Evolutionary conservation across 768 basidiomycete genomes (phyloP).

Genomic region (Mycena epipterygia): DNA sequence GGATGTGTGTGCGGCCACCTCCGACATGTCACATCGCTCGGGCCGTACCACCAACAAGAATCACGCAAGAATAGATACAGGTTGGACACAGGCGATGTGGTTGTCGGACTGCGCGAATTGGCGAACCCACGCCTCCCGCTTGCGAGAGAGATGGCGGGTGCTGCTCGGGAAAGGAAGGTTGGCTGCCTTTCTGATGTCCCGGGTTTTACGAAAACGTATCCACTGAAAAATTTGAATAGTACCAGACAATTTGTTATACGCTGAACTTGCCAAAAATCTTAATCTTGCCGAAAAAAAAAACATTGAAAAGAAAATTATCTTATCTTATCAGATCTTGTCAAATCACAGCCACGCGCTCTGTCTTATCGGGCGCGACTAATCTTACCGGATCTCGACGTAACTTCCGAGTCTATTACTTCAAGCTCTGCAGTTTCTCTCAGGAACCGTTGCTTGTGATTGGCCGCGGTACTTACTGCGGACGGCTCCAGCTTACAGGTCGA

Average conservation of each 20-base stretch:
- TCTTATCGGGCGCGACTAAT: background rate
- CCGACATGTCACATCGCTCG: too few relatives aligned
- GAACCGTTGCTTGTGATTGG: too few relatives aligned
- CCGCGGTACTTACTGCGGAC: too few relatives aligned
- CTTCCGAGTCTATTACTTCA: too few relatives aligned
- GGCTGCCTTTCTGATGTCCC: conserved; percentile 54
- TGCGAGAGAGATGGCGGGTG: conserved; percentile 63
- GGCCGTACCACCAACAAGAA: too few relatives aligned
- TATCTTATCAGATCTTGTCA: background rate
- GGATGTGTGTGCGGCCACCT: conserved; percentile 80
- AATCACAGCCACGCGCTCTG: background rate
- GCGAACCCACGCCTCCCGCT: conserved; percentile 83
- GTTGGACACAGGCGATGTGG: too few relatives aligned
- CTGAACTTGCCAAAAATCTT: background rate
- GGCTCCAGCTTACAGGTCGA: background rate
- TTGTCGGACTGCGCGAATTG: conserved; percentile 85
- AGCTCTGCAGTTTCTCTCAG: too few relatives aligned
- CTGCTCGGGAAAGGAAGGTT: conserved; percentile 86
- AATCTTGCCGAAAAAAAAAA: background rate
- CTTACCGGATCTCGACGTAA: background rate
- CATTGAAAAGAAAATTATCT: too few relatives aligned
- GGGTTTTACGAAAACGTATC: background rate
- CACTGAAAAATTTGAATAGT: too few relatives aligned
- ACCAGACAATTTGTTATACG: too few relatives aligned
- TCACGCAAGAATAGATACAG: too few relatives aligned